A percentile compares a stretch with the other conserved stretches of the same genome.
Conservation (phyloP, 306 rosid species). For the Prosopis cineraria region DNA sequence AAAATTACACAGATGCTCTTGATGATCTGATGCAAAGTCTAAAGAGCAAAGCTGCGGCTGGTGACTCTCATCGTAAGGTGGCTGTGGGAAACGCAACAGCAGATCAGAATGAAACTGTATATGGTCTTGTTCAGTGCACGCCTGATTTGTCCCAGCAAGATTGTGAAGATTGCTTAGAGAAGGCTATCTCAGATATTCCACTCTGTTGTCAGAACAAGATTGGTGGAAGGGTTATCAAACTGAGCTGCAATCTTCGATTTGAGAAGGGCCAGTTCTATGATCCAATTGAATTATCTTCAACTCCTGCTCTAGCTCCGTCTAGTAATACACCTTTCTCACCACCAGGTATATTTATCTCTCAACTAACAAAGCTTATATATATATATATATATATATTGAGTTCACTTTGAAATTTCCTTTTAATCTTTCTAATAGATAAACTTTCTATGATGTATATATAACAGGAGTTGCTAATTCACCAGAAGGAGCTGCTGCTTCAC, state of each 20-base stretch:
- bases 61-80: conserved; percentile 14
- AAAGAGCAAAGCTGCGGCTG: background rate
- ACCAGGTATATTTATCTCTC: background rate
- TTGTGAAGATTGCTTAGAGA: conserved; percentile 19
- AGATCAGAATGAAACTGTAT: background rate
- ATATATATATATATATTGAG: background rate
- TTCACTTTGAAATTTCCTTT: background rate
- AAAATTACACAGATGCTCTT: background rate
- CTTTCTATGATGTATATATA: background rate
- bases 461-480: background rate
- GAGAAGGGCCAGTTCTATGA: background rate
- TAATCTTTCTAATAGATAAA: background rate
- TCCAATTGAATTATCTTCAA: background rate
- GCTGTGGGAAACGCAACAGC: background rate
- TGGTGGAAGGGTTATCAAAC: conserved; percentile 9
- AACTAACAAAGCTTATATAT: background rate
- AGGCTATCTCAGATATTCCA: background rate
- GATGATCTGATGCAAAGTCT: background rate
- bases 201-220: background rate
- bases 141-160: conserved; percentile 26
- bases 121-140: conserved; percentile 36
- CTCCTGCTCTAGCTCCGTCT: background rate
- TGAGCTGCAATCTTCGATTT: conserved; percentile 30
- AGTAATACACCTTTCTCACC: background rate
- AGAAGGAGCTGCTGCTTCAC: background rate